These are phyloP conservation scores for Spergularia azorica DNA, from an alignment of 179 eudicot genomes.

Conservation along the genomic window DNA sequence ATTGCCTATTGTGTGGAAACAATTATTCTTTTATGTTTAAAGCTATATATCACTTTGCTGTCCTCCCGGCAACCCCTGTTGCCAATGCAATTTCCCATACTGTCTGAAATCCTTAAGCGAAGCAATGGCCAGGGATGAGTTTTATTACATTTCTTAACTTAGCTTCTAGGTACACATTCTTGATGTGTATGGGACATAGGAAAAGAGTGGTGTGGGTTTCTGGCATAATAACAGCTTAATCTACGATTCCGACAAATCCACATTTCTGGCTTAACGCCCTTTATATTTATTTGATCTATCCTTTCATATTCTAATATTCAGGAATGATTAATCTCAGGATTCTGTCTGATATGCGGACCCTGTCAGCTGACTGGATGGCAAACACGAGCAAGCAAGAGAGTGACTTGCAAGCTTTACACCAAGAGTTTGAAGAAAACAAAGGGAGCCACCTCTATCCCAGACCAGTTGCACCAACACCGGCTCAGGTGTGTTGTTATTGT, in stretches of 20 bases:
- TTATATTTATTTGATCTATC: slow-evolving; percentile 13
- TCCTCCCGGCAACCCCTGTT: too few species aligned
- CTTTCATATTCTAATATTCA: neutral
- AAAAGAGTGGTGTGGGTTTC: neutral
- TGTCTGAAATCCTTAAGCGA: neutral
- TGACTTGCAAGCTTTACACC: slow-evolving; percentile 67
- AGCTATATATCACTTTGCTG: too few species aligned
- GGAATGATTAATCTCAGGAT: slow-evolving; percentile 56
- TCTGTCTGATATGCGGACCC: slow-evolving; percentile 98
- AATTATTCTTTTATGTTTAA: too few species aligned
- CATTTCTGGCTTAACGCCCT: too few species aligned
- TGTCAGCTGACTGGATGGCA: slow-evolving; percentile 99
- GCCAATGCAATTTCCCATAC: too few species aligned
- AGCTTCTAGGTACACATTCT: neutral
- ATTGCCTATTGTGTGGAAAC: too few species aligned
- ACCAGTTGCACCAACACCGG: slow-evolving; percentile 97
- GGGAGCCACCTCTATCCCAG: slow-evolving; percentile 83
- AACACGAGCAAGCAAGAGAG: slow-evolving; percentile 84
- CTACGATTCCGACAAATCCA: too few species aligned
- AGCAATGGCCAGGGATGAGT: neutral
- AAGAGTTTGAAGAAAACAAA: slow-evolving; percentile 86
- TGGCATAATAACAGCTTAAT: slow-evolving; percentile 12
- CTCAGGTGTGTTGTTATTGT: slow-evolving; percentile 63
- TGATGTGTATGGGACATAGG: neutral
- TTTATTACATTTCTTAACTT: slow-evolving; percentile 3